phyloP scores from a whole-genome alignment of 139 green algal genomes.

The Microglena sp. region DNA sequence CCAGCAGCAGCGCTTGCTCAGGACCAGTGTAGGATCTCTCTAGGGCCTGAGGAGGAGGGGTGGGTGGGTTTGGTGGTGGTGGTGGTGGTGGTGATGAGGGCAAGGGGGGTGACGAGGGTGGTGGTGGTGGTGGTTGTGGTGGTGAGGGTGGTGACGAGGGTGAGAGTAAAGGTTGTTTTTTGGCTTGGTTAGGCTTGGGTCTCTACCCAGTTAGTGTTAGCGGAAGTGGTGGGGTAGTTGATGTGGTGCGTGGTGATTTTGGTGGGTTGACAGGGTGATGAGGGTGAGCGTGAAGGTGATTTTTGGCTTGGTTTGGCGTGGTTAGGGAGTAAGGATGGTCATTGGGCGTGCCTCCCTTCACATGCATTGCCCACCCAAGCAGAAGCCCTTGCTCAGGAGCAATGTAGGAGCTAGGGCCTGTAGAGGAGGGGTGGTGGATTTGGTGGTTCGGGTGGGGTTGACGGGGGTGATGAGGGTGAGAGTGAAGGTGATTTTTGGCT shows the following conservation, averaged over 20 bases:
- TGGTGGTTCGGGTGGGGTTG: neutral
- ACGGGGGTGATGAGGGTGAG: neutral
- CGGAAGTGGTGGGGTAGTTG: no score
- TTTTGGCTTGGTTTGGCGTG: constrained; percentile 68
- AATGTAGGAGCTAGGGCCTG: constrained; percentile 9
- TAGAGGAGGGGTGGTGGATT: neutral
- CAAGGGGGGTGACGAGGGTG: no score
- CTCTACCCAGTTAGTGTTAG: no score
- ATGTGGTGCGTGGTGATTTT: no score
- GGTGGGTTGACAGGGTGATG: no score
- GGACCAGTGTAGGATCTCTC: constrained; percentile 13
- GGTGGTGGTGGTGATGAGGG: neutral
- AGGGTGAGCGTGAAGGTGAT: constrained; percentile 44
- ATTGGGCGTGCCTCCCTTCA: constrained; percentile 43
- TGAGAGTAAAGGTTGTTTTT: neutral
- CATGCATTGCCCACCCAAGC: constrained; percentile 42
- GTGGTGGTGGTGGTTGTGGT: no score
- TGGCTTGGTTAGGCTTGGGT: neutral
- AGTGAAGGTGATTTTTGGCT: neutral
- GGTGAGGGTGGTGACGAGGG: no score
- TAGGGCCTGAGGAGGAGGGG: neutral
- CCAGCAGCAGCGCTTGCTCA: constrained; percentile 72
- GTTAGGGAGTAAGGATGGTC: constrained; percentile 44
- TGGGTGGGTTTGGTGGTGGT: neutral
- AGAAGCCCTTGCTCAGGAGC: constrained; percentile 63